These are phyloP conservation scores for Tubosaeta sp. DNA, from an alignment of 768 basidiomycete genomes.

Conservation along the genomic window DNA sequence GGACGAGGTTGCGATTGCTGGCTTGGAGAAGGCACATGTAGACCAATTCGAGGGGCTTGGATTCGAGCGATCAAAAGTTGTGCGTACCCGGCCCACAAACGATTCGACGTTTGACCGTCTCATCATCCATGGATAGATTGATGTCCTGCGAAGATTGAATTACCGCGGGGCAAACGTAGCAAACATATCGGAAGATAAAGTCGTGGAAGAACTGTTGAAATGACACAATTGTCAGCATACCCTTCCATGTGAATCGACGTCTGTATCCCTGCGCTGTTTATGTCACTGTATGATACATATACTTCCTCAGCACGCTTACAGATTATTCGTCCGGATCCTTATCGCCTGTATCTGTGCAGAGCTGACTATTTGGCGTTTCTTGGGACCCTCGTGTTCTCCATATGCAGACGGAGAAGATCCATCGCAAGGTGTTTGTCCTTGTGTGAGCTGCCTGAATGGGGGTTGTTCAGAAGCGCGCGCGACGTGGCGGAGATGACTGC, in stretches of 20 bases:
- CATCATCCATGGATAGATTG: constrained; percentile 54
- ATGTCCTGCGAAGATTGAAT: constrained; percentile 82
- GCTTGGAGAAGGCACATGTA: constrained; percentile 79
- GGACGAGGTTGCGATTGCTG: constrained; percentile 64
- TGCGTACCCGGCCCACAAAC: constrained; percentile 40
- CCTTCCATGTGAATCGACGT: constrained; percentile 21
- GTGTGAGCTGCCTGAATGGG: constrained; percentile 6
- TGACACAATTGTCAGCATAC: constrained; percentile 30
- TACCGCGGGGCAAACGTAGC: constrained; percentile 81
- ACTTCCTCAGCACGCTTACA: constrained; percentile 14
- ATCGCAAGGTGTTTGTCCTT: constrained; percentile 3
- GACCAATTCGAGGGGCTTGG: constrained; percentile 80
- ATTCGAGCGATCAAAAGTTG: constrained; percentile 80
- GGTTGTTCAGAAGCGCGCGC: not conserved
- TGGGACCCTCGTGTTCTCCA: constrained; percentile 3
- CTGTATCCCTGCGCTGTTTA: constrained; percentile 23
- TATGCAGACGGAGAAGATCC: constrained; percentile 4
- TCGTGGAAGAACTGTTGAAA: constrained; percentile 84
- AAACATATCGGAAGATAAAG: constrained; percentile 75
- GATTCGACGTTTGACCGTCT: not conserved
- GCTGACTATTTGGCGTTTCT: constrained; percentile 1
- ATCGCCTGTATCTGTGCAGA: constrained; percentile 8
- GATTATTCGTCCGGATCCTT: constrained; percentile 15
- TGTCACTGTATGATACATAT: constrained; percentile 22
- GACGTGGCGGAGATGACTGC: not conserved